Conservation (phyloP, 2,329 filamentous ascomycete species). For the Penicillium sp. region DNA sequence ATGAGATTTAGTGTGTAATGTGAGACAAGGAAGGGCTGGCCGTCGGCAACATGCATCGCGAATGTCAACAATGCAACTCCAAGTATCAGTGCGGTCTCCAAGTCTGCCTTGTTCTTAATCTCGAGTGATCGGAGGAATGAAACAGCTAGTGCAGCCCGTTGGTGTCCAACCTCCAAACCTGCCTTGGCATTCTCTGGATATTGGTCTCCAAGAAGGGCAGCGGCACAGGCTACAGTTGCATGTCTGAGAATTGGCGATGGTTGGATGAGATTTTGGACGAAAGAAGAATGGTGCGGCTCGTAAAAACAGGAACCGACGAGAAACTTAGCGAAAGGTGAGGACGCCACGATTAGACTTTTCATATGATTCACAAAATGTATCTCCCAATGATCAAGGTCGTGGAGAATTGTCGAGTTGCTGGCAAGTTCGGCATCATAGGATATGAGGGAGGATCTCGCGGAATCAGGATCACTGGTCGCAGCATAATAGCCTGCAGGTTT, state of each 20-base stretch:
- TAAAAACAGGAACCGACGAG: slow-evolving; percentile 17
- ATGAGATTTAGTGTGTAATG: slow-evolving; percentile 18
- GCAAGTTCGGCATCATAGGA: slow-evolving; percentile 7
- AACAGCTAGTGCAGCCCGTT: slow-evolving; percentile 17
- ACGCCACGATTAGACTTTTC: slow-evolving; percentile 11
- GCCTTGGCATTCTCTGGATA: slow-evolving; percentile 6
- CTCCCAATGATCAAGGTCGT: slow-evolving; percentile 18
- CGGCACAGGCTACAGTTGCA: slow-evolving; percentile 19
- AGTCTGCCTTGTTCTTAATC: slow-evolving; percentile 11
- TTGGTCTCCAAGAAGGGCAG: slow-evolving; percentile 16
- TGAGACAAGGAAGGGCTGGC: slow-evolving; percentile 18
- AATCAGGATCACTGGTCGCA: background rate
- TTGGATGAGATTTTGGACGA: slow-evolving; percentile 13
- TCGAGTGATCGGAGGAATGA: slow-evolving; percentile 16
- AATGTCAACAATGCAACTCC: slow-evolving; percentile 21
- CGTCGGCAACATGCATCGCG: slow-evolving; percentile 22
- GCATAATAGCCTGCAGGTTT: background rate
- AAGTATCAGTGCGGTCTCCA: slow-evolving; percentile 12
- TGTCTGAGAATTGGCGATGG: slow-evolving; percentile 14
- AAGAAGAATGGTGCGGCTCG: slow-evolving; percentile 15
- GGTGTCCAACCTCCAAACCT: slow-evolving; percentile 13
- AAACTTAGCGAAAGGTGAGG: slow-evolving; percentile 21
- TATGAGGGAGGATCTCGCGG: background rate
- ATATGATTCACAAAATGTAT: slow-evolving; percentile 20
- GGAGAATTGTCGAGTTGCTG: slow-evolving; percentile 11